A percentile compares a stretch with the other conserved stretches of the same genome.
Conservation (phyloP, 148 eudicot genomes). For the Rhododendron griersonianum region DNA sequence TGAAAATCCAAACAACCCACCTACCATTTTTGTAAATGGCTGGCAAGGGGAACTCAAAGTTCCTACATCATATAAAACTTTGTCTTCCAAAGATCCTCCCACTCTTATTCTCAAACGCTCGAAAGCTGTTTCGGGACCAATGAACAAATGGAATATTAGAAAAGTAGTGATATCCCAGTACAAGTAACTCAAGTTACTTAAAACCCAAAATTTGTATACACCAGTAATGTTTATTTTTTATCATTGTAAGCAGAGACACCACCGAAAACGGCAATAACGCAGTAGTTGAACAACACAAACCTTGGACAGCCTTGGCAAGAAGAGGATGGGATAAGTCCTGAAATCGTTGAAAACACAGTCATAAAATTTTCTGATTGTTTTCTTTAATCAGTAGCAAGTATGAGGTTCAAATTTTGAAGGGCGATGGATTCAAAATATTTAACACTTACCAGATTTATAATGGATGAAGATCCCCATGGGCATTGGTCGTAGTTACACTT, state of each 20-base stretch:
- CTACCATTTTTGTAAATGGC: constrained; percentile 43
- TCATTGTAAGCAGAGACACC: neutral
- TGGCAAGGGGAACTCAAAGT: constrained; percentile 50
- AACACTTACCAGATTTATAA: constrained; percentile 61
- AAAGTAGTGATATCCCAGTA: neutral
- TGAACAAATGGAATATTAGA: constrained; percentile 1
- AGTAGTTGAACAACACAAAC: constrained; percentile 29
- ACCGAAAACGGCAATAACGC: neutral
- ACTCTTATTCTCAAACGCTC: constrained; percentile 67
- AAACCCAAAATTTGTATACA: neutral
- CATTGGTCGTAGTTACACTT: constrained; percentile 78
- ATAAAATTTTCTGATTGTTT: neutral
- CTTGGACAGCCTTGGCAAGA: constrained; percentile 69
- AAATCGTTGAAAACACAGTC: constrained; percentile 13
- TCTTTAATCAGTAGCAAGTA: neutral
- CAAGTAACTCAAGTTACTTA: neutral
- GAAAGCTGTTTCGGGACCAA: constrained; percentile 52
- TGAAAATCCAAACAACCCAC: constrained; percentile 78
- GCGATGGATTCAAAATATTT: neutral
- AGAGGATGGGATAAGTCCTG: constrained; percentile 76
- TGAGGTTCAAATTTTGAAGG: neutral
- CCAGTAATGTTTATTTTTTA: neutral
- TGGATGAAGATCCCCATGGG: constrained; percentile 81
- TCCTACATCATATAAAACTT: constrained; percentile 65
- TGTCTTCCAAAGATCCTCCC: constrained; percentile 96